These are phyloP conservation scores for Neopestalotiopsis sp. DNA, from an alignment of 2,329 filamentous ascomycete species.

Conservation along the genomic window DNA sequence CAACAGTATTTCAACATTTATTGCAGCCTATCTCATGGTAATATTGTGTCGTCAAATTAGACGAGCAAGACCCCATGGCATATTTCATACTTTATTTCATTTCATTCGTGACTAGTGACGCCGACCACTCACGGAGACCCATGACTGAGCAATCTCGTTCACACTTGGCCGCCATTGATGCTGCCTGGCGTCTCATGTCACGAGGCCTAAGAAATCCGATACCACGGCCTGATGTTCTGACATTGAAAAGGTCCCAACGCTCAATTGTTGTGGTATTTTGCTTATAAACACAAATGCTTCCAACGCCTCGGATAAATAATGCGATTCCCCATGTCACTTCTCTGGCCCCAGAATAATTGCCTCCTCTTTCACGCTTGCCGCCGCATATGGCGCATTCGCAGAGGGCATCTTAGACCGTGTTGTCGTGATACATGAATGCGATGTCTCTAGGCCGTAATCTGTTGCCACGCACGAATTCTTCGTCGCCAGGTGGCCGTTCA, in stretches of 20 bases:
- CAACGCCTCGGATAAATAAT: conserved; percentile 13
- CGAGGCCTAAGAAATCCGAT: too few species aligned
- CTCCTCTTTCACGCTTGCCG: conserved; percentile 23
- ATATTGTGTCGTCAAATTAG: too few species aligned
- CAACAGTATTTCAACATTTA: too few species aligned
- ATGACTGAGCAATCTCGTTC: too few species aligned
- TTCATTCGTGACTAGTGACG: too few species aligned
- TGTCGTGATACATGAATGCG: conserved; percentile 92
- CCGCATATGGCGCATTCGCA: conserved; percentile 8
- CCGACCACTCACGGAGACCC: too few species aligned
- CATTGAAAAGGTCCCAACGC: background rate
- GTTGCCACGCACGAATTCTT: conserved; percentile 85
- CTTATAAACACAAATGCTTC: conserved; percentile 11
- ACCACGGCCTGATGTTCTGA: too few species aligned
- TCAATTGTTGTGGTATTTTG: conserved; percentile 1
- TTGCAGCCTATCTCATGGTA: too few species aligned
- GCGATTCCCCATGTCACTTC: conserved; percentile 12
- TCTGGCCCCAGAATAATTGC: conserved; percentile 22
- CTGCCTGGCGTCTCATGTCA: too few species aligned
- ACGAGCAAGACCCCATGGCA: too few species aligned
- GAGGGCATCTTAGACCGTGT: conserved; percentile 62
- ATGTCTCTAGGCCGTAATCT: conserved; percentile 84
- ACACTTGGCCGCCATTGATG: too few species aligned
- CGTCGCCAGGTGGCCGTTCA: conserved; percentile 88
- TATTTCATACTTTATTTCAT: too few species aligned